Evolutionary conservation across 495 filamentous ascomycete genomes (phyloP).

Genomic region (Hypoxylon subgilvum): DNA sequence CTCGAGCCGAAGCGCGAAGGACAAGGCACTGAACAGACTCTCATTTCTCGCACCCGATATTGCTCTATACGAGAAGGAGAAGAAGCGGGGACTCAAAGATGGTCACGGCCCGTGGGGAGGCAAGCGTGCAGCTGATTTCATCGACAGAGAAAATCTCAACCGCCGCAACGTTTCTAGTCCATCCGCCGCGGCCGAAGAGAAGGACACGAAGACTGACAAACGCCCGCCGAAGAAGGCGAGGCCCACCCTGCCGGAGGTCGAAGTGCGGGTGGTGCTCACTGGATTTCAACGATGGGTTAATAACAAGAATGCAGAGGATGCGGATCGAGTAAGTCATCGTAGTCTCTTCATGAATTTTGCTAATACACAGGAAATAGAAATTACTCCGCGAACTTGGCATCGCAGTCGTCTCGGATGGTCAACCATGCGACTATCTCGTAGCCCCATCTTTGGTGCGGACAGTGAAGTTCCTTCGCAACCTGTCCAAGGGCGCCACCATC

Average conservation of each 20-base stretch:
- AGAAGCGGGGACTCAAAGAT: slow-evolving; percentile 74
- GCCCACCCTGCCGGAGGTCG: slow-evolving; percentile 61
- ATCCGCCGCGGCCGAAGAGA: slow-evolving; percentile 46
- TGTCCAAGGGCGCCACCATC: slow-evolving; percentile 78
- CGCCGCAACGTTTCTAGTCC: slow-evolving; percentile 44
- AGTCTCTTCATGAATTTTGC: slow-evolving; percentile 10
- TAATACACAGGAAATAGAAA: slow-evolving; percentile 60
- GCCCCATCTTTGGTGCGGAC: slow-evolving; percentile 87
- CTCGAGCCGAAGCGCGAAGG: slow-evolving; percentile 84
- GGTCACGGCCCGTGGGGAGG: slow-evolving; percentile 75
- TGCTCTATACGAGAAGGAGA: slow-evolving; percentile 90
- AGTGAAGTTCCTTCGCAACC: slow-evolving; percentile 85
- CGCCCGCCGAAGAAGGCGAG: slow-evolving; percentile 66
- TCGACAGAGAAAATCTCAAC: slow-evolving; percentile 55
- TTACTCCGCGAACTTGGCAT: slow-evolving; percentile 86
- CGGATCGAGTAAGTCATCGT: slow-evolving; percentile 73
- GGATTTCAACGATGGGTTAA: slow-evolving; percentile 78
- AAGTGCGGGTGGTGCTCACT: slow-evolving; percentile 76
- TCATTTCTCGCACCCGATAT: slow-evolving; percentile 82
- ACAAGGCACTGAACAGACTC: slow-evolving; percentile 74
- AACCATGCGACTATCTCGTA: slow-evolving; percentile 82
- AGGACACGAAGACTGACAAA: slow-evolving; percentile 54
- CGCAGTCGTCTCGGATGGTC: slow-evolving; percentile 72
- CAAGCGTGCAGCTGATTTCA: slow-evolving; percentile 63
- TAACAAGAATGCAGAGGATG: slow-evolving; percentile 71